phyloP scores from a whole-genome alignment of 2,329 filamentous ascomycete species.

The Thermochaetoides dissita region DNA sequence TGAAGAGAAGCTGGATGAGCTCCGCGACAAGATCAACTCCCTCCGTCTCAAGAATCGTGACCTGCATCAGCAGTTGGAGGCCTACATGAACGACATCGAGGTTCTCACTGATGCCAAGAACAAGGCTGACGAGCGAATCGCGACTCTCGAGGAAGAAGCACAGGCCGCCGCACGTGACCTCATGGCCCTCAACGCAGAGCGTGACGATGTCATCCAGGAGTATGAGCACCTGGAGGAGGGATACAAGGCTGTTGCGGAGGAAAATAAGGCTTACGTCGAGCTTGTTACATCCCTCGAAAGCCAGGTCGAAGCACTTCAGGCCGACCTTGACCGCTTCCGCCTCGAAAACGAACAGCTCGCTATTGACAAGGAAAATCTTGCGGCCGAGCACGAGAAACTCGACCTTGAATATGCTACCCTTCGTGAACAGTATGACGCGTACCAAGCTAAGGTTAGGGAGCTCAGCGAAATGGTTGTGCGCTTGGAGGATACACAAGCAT shows the following conservation, averaged over 20 bases:
- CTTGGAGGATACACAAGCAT: conserved; percentile 78
- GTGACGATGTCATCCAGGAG: conserved; percentile 68
- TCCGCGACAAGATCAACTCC: conserved; percentile 76
- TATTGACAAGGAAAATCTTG: conserved; percentile 44
- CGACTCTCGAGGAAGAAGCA: conserved; percentile 65
- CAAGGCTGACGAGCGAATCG: conserved; percentile 41
- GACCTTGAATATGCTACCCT: conserved; percentile 60
- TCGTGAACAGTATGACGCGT: conserved; percentile 75
- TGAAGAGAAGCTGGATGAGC: conserved; percentile 67
- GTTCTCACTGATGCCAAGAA: conserved; percentile 50
- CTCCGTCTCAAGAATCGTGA: conserved; percentile 83
- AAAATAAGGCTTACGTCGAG: no score
- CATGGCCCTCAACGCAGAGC: conserved; percentile 63
- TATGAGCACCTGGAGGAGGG: conserved; percentile 41
- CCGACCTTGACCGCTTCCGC: conserved; percentile 58
- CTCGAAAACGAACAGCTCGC: conserved; percentile 57
- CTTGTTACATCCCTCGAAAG: no score
- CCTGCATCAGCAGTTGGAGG: conserved; percentile 67
- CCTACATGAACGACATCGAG: conserved; percentile 67
- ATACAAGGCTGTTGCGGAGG: conserved; percentile 32
- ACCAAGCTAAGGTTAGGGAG: conserved; percentile 86
- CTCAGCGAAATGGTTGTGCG: conserved; percentile 77
- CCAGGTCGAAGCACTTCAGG: conserved; percentile 46
- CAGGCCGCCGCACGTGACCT: conserved; percentile 69
- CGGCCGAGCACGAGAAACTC: conserved; percentile 55